Evolutionary conservation across 1,284 basidiomycete species (phyloP), one percentile per base, ranked within the genome.

Genomic region (Cutaneotrichosporon spelunceum): DNA sequence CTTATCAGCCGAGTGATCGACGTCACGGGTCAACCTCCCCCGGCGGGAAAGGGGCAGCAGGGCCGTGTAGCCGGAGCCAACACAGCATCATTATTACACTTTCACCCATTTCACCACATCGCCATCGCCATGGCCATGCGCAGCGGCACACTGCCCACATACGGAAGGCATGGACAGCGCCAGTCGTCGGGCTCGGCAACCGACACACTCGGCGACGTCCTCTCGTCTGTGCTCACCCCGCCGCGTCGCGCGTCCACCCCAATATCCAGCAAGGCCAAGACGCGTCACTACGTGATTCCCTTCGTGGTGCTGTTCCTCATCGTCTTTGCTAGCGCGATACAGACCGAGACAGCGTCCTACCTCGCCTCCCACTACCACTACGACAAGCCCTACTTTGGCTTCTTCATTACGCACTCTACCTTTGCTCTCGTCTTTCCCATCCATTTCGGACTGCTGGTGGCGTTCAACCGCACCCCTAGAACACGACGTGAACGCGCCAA

Each of bases 321-420:
- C 62, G 77, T 78, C 34, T 48, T 74, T 11, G 71, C 76, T 10
- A 72, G 71, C 14, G 71, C 76, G 13, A 67, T 68, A 3, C 77
- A 79, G 64, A 79, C 78, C 1, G 78, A 78, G 60, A 63, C 74
- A 26, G 76, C 78, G 3, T 72, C 76, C 45, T 65, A 72, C 56
- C 55, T 73, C 39, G 62, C 69, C 11, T 49, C 56, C 27, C 30
- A 66, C 42, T 57, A 70, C 27, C 68, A 64, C 27, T 79, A 72
- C 56, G 70, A 75, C 64, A 71, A 79, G 65, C 72, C 77, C 5
- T 79, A 78, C 62, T 78, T 79, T 36, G 73, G 74, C 27, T 79
- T 79, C 65, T 79, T 70, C 63, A 66, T 78, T n/a, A 79, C 78
- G 1, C 78, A 79, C 61, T 70, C 71, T n/a, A 73, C 74, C 4